Percentiles rank a stretch among this genome's conserved stretches.
These are phyloP conservation scores for Cymodocea nodosa DNA, from an alignment of 116 monocot species.

Conservation along the genomic window DNA sequence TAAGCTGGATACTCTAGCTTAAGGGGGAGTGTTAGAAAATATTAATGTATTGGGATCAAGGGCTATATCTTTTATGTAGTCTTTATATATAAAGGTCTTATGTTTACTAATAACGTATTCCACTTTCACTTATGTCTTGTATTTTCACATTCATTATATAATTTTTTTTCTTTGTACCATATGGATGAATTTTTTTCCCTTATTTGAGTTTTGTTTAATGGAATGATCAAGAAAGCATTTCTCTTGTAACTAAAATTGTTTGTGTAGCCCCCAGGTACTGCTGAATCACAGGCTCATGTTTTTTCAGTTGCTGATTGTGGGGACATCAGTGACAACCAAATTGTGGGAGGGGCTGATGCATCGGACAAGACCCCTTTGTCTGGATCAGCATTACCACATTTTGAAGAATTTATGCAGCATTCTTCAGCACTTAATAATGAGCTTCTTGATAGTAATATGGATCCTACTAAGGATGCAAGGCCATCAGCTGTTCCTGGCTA, in stretches of 20 bases:
- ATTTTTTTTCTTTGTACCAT: no score
- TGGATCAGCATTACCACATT: constrained; percentile 28
- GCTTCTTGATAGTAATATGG: constrained; percentile 15
- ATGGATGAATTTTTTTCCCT: no score
- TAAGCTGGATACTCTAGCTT: no score
- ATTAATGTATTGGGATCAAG: no score
- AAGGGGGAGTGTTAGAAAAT: no score
- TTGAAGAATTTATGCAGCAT: constrained; percentile 42
- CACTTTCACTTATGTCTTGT: no score
- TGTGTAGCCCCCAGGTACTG: constrained; percentile 79
- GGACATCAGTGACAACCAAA: constrained; percentile 47
- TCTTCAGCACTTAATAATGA: constrained; percentile 24
- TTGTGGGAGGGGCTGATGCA: constrained; percentile 27
- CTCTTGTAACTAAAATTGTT: not conserved
- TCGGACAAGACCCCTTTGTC: constrained; percentile 54
- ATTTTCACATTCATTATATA: no score
- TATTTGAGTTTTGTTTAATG: no score
- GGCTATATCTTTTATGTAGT: no score
- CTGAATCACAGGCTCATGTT: constrained; percentile 53
- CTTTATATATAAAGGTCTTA: no score
- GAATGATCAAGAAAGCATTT: no score
- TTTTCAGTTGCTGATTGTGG: constrained; percentile 46
- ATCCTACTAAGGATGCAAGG: constrained; percentile 30
- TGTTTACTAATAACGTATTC: no score
- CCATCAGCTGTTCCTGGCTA: constrained; percentile 1